phyloP scores from a whole-genome alignment of 495 filamentous ascomycete species.

The Niebla homalea region DNA sequence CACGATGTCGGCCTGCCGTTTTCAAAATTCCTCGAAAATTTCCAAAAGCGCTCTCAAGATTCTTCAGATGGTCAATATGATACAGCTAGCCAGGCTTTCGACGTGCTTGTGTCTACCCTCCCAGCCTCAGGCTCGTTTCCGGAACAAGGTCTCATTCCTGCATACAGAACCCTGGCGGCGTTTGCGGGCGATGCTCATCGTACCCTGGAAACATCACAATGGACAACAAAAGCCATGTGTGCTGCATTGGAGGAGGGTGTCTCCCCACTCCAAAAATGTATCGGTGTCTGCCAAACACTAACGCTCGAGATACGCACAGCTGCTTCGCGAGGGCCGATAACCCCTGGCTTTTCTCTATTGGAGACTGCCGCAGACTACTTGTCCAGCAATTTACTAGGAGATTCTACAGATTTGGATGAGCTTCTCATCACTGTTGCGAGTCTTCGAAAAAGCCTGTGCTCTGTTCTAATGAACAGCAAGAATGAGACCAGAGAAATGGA shows the following conservation, averaged over 20 bases:
- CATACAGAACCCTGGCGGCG: conserved; percentile 21
- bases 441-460: conserved; percentile 46
- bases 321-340: background rate
- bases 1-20: conserved; percentile 63
- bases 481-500: background rate
- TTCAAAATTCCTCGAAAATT: conserved; percentile 48
- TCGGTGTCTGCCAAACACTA: conserved; percentile 2
- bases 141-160: conserved; percentile 4
- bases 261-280: conserved; percentile 7
- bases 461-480: conserved; percentile 27
- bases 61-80: conserved; percentile 18
- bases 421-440: conserved; percentile 49
- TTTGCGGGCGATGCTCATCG: conserved; percentile 33
- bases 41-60: conserved; percentile 15
- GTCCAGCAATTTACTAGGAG: conserved; percentile 48
- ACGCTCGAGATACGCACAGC: conserved; percentile 2
- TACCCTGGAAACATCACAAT: conserved; percentile 32
- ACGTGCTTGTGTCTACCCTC: background rate
- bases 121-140: background rate
- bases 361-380: conserved; percentile 34
- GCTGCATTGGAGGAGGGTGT: conserved; percentile 10
- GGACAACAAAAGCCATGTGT: conserved; percentile 29
- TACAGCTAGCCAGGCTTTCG: conserved; percentile 10
- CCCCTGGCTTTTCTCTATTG: conserved; percentile 14
- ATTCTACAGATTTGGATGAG: conserved; percentile 52